A percentile compares a stretch with the other conserved stretches of the same genome.
phyloP scores from a whole-genome alignment of 306 rosid genomes.

The Fragaria ananassa region DNA sequence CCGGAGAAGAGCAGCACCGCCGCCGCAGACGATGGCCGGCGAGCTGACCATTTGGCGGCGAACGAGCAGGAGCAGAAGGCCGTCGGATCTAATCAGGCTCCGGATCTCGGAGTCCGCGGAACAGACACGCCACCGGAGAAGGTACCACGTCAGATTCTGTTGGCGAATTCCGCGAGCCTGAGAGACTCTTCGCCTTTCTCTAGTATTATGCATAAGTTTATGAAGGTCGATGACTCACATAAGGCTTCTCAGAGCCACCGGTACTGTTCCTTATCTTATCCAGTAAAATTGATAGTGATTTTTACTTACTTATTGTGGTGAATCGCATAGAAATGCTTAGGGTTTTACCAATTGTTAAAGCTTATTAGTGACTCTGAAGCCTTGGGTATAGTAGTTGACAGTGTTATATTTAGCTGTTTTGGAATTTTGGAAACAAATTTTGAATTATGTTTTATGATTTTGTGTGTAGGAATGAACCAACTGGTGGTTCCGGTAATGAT shows the following conservation, averaged over 20 bases:
- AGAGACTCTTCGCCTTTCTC: conserved; percentile 52
- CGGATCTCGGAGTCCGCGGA: conserved; percentile 54
- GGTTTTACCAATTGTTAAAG: neutral
- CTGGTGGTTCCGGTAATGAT: conserved; percentile 24
- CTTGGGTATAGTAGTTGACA: neutral
- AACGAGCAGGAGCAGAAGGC: conserved; percentile 23
- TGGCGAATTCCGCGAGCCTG: conserved; percentile 31
- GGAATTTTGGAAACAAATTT: neutral
- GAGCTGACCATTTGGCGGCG: conserved; percentile 21
- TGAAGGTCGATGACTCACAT: conserved; percentile 44
- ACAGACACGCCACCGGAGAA: conserved; percentile 97
- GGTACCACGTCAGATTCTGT: conserved; percentile 66
- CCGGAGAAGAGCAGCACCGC: conserved; percentile 36
- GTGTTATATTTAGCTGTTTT: neutral
- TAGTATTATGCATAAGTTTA: conserved; percentile 83
- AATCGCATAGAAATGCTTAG: neutral
- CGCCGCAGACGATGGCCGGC: conserved; percentile 6
- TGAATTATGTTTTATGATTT: neutral
- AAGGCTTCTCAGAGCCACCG: conserved; percentile 42
- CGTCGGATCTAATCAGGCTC: conserved; percentile 20
- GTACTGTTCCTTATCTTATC: conserved; percentile 21
- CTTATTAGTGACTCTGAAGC: neutral
- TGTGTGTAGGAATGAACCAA: conserved; percentile 46
- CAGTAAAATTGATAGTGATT: conserved; percentile 15
- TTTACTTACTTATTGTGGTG: neutral